Percentiles rank a stretch among this genome's conserved stretches.
Conservation (phyloP, 495 filamentous ascomycete species). For the Aspergillus coremiiformis region DNA sequence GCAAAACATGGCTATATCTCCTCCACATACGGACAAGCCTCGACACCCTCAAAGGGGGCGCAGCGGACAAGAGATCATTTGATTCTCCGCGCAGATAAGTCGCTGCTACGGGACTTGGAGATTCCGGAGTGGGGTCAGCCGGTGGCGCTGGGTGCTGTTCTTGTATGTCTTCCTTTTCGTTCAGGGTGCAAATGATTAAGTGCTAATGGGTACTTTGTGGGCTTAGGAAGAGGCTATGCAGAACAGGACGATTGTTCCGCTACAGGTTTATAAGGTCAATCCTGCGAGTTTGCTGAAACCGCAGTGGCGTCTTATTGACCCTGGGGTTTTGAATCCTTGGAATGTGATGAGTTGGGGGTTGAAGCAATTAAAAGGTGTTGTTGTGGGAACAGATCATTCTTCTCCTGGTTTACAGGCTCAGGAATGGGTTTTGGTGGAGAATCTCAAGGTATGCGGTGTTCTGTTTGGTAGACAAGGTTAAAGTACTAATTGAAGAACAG, state of each 20-base stretch:
- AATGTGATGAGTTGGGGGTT: constrained; percentile 69
- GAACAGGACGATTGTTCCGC: constrained; percentile 59
- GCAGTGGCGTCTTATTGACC: constrained; percentile 52
- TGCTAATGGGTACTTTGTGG: constrained; percentile 2
- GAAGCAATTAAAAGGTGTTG: constrained; percentile 57
- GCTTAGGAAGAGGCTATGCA: constrained; percentile 60
- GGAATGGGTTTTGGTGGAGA: constrained; percentile 46
- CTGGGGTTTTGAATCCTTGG: constrained; percentile 44
- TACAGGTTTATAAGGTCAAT: constrained; percentile 55
- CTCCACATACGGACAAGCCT: constrained; percentile 21
- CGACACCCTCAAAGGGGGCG: neutral
- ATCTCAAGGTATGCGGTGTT: constrained; percentile 39
- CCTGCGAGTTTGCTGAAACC: constrained; percentile 42
- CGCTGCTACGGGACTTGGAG: constrained; percentile 63
- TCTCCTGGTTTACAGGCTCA: constrained; percentile 27
- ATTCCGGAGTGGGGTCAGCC: constrained; percentile 75
- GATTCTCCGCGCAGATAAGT: constrained; percentile 58
- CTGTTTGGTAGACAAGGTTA: neutral
- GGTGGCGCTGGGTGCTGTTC: constrained; percentile 69
- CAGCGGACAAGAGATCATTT: constrained; percentile 42
- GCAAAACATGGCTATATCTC: constrained; percentile 58
- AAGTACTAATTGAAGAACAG: constrained; percentile 18
- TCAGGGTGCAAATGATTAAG: neutral
- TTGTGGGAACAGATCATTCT: constrained; percentile 36
- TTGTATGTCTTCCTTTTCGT: constrained; percentile 40